Evolutionary conservation across 768 basidiomycete species (phyloP).

Genomic region (Tricholoma bakamatsutake): DNA sequence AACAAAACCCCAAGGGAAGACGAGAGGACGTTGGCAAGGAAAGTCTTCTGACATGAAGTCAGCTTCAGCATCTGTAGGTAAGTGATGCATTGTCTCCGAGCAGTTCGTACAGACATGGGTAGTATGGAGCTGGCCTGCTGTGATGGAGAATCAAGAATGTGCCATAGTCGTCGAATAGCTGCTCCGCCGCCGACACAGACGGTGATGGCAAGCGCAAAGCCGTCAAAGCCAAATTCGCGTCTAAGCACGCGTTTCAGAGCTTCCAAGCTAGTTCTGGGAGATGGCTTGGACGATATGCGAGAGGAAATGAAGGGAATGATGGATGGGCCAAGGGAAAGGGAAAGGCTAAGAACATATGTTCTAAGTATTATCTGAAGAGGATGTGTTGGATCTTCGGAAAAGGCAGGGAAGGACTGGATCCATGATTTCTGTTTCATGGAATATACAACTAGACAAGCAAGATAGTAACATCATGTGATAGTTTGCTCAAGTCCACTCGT

Average conservation of each 20-base stretch:
- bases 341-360: conserved; percentile 62
- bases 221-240: conserved; percentile 53
- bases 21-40: conserved; percentile 52
- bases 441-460: background rate
- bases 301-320: conserved; percentile 48
- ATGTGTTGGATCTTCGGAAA: background rate
- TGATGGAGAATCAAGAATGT: conserved; percentile 1
- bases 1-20: conserved; percentile 52
- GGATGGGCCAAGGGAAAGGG: conserved; percentile 61
- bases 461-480: background rate
- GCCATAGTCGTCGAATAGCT: conserved; percentile 43
- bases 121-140: background rate
- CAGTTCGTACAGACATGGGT: background rate
- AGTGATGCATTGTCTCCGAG: conserved; percentile 3
- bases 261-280: conserved; percentile 16
- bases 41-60: conserved; percentile 42
- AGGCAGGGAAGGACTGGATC: conserved; percentile 1
- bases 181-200: conserved; percentile 61
- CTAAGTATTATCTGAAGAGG: conserved; percentile 48
- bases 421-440: conserved; percentile 12
- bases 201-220: conserved; percentile 68
- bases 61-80: conserved; percentile 21
- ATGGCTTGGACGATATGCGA: conserved; percentile 17
- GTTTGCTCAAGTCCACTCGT: conserved; percentile 17
- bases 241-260: conserved; percentile 35